A percentile compares a stretch with the other conserved stretches of the same genome.
Evolutionary conservation across 2,329 filamentous ascomycete genomes (phyloP).

Genomic region (Neopestalotiopsis clavispora): DNA sequence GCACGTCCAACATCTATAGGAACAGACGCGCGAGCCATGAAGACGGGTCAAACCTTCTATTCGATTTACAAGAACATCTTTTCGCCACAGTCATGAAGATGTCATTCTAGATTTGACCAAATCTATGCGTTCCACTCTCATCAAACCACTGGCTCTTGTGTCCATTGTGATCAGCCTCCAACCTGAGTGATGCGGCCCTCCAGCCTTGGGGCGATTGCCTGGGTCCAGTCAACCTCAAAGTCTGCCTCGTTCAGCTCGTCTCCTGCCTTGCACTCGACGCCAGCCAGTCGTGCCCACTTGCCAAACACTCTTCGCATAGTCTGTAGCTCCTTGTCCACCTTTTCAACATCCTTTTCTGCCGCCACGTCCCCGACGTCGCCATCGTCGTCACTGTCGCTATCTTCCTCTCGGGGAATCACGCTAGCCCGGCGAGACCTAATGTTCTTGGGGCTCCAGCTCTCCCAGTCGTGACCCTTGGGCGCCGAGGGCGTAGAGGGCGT

Average conservation of each 20-base stretch:
- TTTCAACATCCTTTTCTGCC: constrained; percentile 43
- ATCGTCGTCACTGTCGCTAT: constrained; percentile 31
- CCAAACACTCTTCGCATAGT: constrained; percentile 71
- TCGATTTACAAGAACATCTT: background rate
- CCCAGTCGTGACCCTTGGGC: constrained; percentile 36
- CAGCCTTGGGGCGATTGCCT: constrained; percentile 75
- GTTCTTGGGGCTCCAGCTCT: constrained; percentile 41
- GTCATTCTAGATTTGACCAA: no score
- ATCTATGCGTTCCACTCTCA: background rate
- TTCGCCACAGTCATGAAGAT: background rate
- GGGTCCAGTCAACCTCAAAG: constrained; percentile 75
- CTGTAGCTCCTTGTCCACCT: constrained; percentile 60
- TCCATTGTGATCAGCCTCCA: constrained; percentile 14
- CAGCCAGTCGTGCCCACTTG: constrained; percentile 75
- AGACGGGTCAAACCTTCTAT: no score
- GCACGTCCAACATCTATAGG: no score
- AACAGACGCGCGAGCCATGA: no score
- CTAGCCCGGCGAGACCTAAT: constrained; percentile 40
- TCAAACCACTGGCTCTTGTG: background rate
- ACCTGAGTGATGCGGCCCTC: constrained; percentile 75
- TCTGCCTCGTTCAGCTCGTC: constrained; percentile 64
- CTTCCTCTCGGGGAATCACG: constrained; percentile 43
- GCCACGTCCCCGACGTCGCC: constrained; percentile 32
- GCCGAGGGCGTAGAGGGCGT: constrained; percentile 19
- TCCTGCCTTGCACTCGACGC: constrained; percentile 58